These are phyloP conservation scores for Talaromyces sp. DNA, from an alignment of 2,329 filamentous ascomycete genomes.

Conservation along the genomic window DNA sequence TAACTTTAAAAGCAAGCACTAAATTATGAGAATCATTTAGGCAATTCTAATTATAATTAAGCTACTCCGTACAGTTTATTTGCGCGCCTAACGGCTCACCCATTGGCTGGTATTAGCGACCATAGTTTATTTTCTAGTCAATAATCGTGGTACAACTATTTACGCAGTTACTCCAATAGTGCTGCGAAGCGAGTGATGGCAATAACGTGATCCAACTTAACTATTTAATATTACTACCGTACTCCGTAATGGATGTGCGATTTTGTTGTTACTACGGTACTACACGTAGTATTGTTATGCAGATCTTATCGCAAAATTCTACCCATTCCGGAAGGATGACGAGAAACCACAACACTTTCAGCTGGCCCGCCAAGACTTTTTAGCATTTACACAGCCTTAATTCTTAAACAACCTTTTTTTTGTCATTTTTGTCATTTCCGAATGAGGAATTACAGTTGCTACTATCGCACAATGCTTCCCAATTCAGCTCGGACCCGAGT, in stretches of 20 bases:
- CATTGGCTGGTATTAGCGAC: neutral
- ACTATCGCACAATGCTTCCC: neutral
- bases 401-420: neutral
- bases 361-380: neutral
- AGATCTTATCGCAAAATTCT: neutral
- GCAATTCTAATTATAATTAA: neutral
- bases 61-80: neutral
- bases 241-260: neutral
- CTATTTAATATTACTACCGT: no score
- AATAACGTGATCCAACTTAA: no score
- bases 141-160: neutral
- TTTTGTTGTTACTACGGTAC: no score
- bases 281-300: neutral
- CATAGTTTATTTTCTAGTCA: neutral
- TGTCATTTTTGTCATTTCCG: neutral
- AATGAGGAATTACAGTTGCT: neutral
- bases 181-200: no score
- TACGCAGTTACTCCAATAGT: neutral
- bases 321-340: neutral
- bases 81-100: neutral
- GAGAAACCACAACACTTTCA: neutral
- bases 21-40: neutral
- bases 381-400: neutral
- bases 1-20: neutral
- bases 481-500: neutral